Evolutionary conservation across 306 rosid species (phyloP), one percentile per base, ranked within the genome.

Genomic region (Sindora glabra): DNA sequence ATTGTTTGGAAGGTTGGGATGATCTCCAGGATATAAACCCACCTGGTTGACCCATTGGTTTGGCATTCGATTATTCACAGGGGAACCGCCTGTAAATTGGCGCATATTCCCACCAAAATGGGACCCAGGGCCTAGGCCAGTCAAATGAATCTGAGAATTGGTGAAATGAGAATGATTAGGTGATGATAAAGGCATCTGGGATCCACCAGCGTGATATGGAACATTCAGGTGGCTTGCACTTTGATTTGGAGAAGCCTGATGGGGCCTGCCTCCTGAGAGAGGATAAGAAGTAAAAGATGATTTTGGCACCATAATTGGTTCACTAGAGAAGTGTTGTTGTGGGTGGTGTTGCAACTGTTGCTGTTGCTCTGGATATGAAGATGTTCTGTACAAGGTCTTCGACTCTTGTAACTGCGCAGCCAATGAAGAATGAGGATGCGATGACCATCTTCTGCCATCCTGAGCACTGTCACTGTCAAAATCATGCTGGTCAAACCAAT

Each of bases 311-410:
- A 51, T 40, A 59, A 80, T 75, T 27, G 87, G 85, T 57, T 83
- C 89, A 10, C 95, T 80, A 23, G 83, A 59, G 56, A 77, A 73
- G 10, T 75, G 72, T 59, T 76, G 89, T 17, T 64, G 67, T 14
- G 54, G 61, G 6, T 62, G 76, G 34, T 59, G 79, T 25, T 74
- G 85, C 50, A 47, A 77, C 50, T 50, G 80, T 25, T 81, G 86
- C 29, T 79, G 92, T 53, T 71, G 94, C 46, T 86, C 94, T 12
- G 94, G 87, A 76, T 82, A 82, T 18, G 94, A 82, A 29, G 89
- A 75, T 10, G 94, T 70, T 74, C 89, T 77, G 54, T 75, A 67
- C 72, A 86, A 60, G 69, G 71, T 21, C n/a, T 70, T 75, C 10
- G 81, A 72, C 9, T 86, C 85, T 48, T 53, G 71, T 30, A 65